Percentiles rank a stretch among this genome's conserved stretches.
phyloP scores from a whole-genome alignment of 2,329 filamentous ascomycete species.

The Phaeophleospora eucalypticola region DNA sequence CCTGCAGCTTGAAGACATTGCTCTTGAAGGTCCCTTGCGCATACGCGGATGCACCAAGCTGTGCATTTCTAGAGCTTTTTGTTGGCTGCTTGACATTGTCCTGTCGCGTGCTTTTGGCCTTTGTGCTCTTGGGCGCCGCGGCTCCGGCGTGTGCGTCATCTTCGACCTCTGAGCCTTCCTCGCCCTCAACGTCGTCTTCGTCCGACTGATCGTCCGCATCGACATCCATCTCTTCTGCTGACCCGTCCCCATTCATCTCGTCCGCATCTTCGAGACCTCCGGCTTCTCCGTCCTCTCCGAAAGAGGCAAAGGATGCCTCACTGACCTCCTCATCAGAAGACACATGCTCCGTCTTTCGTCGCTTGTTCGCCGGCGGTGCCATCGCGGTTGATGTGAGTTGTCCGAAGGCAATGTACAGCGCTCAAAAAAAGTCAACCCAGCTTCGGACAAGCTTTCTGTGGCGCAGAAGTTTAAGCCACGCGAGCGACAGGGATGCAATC shows the following conservation, averaged over 20 bases:
- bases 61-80: conserved; percentile 11
- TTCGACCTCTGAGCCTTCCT: conserved; percentile 8
- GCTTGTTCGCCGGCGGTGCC: conserved; percentile 31
- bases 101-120: not conserved
- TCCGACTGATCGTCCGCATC: conserved; percentile 14
- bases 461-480: conserved; percentile 1
- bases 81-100: conserved; percentile 6
- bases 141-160: conserved; percentile 2
- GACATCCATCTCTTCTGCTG: conserved; percentile 14
- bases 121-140: not conserved
- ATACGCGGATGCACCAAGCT: conserved; percentile 37
- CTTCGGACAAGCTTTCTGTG: conserved; percentile 1
- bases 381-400: conserved; percentile 20
- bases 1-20: conserved; percentile 63
- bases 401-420: too few relatives aligned
- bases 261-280: conserved; percentile 1
- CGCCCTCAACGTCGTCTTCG: conserved; percentile 11
- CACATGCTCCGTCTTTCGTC: conserved; percentile 33
- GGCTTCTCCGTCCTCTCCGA: conserved; percentile 16
- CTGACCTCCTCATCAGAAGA: conserved; percentile 26
- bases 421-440: not conserved
- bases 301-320: conserved; percentile 33
- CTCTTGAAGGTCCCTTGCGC: conserved; percentile 59
- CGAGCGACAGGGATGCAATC: conserved; percentile 2
- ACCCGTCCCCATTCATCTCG: conserved; percentile 7